phyloP scores from a whole-genome alignment of 768 basidiomycete species.

The Boletus subcaerulescens region DNA sequence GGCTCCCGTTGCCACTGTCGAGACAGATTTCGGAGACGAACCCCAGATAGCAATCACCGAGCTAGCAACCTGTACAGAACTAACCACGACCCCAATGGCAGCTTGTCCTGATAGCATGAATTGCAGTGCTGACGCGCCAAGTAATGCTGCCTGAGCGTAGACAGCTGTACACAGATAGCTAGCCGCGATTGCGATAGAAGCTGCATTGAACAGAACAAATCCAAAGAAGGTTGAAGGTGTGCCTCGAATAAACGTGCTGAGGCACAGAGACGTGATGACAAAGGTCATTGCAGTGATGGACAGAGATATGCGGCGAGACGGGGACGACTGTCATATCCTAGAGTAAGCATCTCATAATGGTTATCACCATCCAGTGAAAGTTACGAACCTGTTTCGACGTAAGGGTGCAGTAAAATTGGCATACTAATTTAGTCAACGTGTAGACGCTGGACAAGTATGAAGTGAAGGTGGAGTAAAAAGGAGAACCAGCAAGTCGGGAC shows the following conservation, averaged over 20 bases:
- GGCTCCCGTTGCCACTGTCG: background rate
- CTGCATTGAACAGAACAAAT: background rate
- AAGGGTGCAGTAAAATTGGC: background rate
- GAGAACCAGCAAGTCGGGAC: background rate
- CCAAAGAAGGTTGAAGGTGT: background rate
- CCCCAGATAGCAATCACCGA: conserved; percentile 1
- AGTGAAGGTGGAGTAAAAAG: background rate
- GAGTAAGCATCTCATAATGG: background rate
- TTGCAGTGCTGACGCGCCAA: background rate
- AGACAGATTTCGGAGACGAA: background rate
- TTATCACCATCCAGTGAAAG: background rate
- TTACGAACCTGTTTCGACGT: conserved; percentile 2
- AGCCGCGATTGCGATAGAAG: background rate
- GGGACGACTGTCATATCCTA: background rate
- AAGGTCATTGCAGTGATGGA: background rate
- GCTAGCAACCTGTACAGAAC: background rate
- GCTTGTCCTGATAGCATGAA: background rate
- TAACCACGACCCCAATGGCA: background rate
- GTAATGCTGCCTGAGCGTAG: background rate
- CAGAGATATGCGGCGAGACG: background rate
- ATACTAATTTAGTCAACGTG: background rate
- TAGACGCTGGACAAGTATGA: background rate
- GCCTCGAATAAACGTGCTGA: background rate
- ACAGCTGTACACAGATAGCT: background rate
- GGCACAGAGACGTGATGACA: background rate